Conservation (phyloP, 2,329 filamentous ascomycete genomes). For the Apiospora aurea region DNA sequence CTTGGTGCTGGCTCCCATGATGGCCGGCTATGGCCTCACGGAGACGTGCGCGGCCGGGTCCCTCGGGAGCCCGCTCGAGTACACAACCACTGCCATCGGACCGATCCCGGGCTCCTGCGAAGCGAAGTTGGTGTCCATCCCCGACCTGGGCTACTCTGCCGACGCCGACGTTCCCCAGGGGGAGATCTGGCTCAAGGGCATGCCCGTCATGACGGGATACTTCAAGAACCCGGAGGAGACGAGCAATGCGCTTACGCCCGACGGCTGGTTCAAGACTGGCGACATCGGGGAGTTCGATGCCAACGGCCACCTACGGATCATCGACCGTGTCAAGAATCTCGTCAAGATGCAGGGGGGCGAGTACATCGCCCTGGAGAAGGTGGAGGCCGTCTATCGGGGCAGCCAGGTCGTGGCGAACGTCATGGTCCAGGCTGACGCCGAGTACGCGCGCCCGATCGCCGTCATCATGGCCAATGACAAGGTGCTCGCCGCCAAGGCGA, state of each 20-base stretch:
- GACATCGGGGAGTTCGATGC: conserved; percentile 91
- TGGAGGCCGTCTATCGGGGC: conserved; percentile 89
- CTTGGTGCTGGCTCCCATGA: conserved; percentile 91
- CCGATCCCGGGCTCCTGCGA: conserved; percentile 80
- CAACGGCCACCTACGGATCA: conserved; percentile 82
- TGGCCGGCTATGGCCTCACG: conserved; percentile 91
- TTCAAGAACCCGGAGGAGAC: conserved; percentile 89
- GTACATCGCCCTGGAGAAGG: conserved; percentile 96
- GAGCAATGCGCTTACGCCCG: conserved; percentile 74
- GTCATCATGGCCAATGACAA: conserved; percentile 76
- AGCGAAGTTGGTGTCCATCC: conserved; percentile 89
- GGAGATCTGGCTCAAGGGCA: conserved; percentile 88
- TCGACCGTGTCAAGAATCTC: conserved; percentile 97
- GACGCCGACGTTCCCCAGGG: conserved; percentile 82
- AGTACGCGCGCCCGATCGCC: conserved; percentile 80
- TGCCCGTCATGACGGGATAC: conserved; percentile 78
- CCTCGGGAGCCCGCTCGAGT: conserved; percentile 85
- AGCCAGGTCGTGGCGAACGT: conserved; percentile 82
- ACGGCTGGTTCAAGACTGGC: conserved; percentile 97
- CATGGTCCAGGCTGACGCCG: conserved; percentile 81
- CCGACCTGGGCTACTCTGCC: conserved; percentile 85
- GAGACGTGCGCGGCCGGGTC: conserved; percentile 88
- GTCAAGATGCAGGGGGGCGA: conserved; percentile 96
- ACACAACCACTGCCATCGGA: conserved; percentile 79
- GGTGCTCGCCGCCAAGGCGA: conserved; percentile 65